A percentile compares a stretch with the other conserved stretches of the same genome.
phyloP scores from a whole-genome alignment of 768 basidiomycete genomes.

The Tylopilus intermedius region DNA sequence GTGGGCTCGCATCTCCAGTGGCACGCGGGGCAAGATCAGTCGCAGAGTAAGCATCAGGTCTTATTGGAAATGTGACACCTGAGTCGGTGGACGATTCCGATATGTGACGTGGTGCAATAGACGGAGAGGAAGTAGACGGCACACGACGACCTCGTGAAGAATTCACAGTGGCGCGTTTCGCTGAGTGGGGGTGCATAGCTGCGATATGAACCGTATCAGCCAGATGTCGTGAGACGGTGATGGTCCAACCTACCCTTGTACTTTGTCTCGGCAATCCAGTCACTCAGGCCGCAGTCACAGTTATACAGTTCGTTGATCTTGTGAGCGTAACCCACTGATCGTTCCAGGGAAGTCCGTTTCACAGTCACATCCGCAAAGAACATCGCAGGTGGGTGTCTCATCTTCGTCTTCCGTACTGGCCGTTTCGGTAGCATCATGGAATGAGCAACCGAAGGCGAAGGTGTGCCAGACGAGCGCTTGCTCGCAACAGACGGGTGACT shows the following conservation, averaged over 20 bases:
- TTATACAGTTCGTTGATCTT: slow-evolving; percentile 80
- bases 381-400: slow-evolving; percentile 61
- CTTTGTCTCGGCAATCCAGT: slow-evolving; percentile 65
- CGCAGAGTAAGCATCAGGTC: slow-evolving; percentile 72
- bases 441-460: slow-evolving; percentile 31
- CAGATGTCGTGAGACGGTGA: neutral
- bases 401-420: slow-evolving; percentile 30
- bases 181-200: slow-evolving; percentile 21
- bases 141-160: slow-evolving; percentile 18
- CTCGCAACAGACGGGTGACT: slow-evolving; percentile 19
- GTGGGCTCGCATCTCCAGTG: slow-evolving; percentile 44
- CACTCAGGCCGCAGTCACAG: slow-evolving; percentile 69
- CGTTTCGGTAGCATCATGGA: slow-evolving; percentile 23
- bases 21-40: slow-evolving; percentile 61
- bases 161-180: slow-evolving; percentile 27
- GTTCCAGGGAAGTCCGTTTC: slow-evolving; percentile 55
- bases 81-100: slow-evolving; percentile 71
- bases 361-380: slow-evolving; percentile 58
- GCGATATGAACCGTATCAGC: slow-evolving; percentile 2
- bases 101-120: slow-evolving; percentile 57
- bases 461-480: slow-evolving; percentile 23
- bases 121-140: slow-evolving; percentile 40
- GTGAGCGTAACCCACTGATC: slow-evolving; percentile 66
- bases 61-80: slow-evolving; percentile 73
- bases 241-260: slow-evolving; percentile 42